Evolutionary conservation across 1,284 basidiomycete genomes (phyloP).

Genomic region (Rhodotorula sp.): DNA sequence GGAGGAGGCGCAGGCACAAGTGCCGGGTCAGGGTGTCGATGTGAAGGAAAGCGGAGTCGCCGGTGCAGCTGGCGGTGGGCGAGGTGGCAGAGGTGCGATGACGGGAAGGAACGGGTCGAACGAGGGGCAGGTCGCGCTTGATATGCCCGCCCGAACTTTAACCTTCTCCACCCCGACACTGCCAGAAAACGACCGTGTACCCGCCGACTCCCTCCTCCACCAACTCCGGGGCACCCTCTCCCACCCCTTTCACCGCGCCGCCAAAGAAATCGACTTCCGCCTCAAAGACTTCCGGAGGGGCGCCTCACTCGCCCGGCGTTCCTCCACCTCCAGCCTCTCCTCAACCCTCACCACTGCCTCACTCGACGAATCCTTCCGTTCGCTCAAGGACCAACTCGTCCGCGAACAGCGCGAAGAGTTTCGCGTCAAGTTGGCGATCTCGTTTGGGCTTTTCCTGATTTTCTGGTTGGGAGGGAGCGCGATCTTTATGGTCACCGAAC

Average conservation of each 20-base stretch:
- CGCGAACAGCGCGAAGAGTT: conserved; percentile 49
- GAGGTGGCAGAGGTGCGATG: too few species aligned
- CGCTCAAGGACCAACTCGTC: conserved; percentile 46
- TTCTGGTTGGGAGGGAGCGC: conserved; percentile 63
- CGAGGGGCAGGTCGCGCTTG: too few species aligned
- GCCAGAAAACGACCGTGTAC: too few species aligned
- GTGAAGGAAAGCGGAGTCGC: too few species aligned
- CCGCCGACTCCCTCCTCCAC: too few species aligned
- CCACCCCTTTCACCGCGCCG: neutral
- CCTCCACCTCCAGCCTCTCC: neutral
- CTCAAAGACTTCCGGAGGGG: neutral
- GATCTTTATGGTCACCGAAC: conserved; percentile 59
- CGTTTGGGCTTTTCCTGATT: conserved; percentile 56
- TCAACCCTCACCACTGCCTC: conserved; percentile 6
- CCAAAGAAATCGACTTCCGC: neutral
- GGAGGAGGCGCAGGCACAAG: neutral
- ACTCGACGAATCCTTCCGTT: conserved; percentile 44
- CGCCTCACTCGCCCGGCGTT: neutral
- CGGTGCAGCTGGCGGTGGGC: too few species aligned
- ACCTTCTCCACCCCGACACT: too few species aligned
- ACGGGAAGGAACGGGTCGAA: neutral
- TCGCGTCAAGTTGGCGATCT: conserved; percentile 50
- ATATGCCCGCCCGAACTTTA: too few species aligned
- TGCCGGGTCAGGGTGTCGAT: neutral
- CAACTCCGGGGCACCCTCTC: too few species aligned